A percentile compares a stretch with the other conserved stretches of the same genome.
phyloP scores from a whole-genome alignment of 2,329 filamentous ascomycete genomes.

The Coniochaeta ligniaria region DNA sequence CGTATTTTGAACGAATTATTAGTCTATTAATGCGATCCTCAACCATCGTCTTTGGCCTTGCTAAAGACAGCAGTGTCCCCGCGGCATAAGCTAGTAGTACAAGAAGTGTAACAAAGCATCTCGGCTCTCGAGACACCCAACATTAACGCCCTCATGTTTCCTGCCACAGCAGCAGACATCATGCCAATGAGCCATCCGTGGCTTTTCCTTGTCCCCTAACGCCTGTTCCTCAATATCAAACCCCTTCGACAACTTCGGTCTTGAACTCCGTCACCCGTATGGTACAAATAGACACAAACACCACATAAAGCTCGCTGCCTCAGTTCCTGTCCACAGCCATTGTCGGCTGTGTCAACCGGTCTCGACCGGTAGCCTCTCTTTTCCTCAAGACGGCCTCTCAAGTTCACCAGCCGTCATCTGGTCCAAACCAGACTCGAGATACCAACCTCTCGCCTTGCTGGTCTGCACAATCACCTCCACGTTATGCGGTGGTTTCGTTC shows the following conservation, averaged over 20 bases:
- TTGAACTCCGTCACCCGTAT: not conserved
- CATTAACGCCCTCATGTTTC: not conserved
- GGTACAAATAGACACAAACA: not conserved
- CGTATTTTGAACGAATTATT: too few relatives aligned
- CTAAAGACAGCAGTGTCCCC: not conserved
- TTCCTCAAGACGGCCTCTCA: not conserved
- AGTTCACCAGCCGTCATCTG: not conserved
- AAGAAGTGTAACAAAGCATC: not conserved
- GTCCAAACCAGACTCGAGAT: too few relatives aligned
- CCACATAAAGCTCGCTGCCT: not conserved
- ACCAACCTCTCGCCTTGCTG: too few relatives aligned
- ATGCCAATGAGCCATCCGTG: not conserved
- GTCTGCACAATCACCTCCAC: too few relatives aligned
- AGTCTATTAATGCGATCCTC: too few relatives aligned
- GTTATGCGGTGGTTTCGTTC: too few relatives aligned
- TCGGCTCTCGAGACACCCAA: not conserved
- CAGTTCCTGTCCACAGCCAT: not conserved
- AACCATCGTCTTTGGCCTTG: not conserved
- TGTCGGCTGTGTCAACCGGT: not conserved
- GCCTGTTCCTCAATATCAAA: not conserved
- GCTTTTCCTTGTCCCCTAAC: not conserved
- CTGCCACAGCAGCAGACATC: not conserved
- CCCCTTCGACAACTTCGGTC: not conserved
- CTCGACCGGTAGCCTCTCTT: not conserved
- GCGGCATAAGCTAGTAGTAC: not conserved